Base-by-base conservation (phyloP, 169 alveolate genomes). In the Fabrea salina region DNA sequence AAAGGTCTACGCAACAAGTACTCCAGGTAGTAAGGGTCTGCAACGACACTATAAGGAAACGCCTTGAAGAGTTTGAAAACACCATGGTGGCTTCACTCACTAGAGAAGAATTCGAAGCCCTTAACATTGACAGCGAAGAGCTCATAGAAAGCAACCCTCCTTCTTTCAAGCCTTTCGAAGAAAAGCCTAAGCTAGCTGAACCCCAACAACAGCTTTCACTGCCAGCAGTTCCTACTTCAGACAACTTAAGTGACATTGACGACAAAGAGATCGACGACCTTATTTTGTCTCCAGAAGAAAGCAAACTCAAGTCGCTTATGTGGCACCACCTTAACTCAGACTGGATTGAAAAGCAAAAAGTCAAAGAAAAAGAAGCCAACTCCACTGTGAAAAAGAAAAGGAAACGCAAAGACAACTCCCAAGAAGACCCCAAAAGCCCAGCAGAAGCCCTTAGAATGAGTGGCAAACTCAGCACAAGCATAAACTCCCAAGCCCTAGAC, bases 21-120 rank as follows among this genome's bases (percentile, higher is more conserved):
- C 96, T 98, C 13, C 92, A 95, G 39, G 97, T 96, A 2, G 99
- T 97, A 1, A 86, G 98, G 47, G 98, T 96, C 27, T 96, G 99
- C 41, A 94, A 95, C 66, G 98, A 97, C 37, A 97, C 99, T 8
- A 92, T 97, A 37, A 84, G 96, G 82, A 97, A 97, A 86, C 89
- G 99, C 80, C 80, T 97, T 7, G 97, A 97, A 40, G 99, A 97
- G 79, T 97, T 97, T 83, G 95, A 96, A 57, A 90, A 90, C 13
- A 97, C 99, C 0, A 87, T 93, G 49, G 93, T 97, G 1, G 99
- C 99, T 3, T 82, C 89, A 49, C 89, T 97, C 49, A 95, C 97
- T 50, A 91, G 92, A 44, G 96, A 92, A 67, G 97, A 97, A 72
- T 96, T 97, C 83, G 98, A 97, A 66, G 82, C 84, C 35, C 89